Evolutionary conservation across 768 basidiomycete species (phyloP), one percentile per base, ranked within the genome.

Genomic region (Rossbeevera mucosa): DNA sequence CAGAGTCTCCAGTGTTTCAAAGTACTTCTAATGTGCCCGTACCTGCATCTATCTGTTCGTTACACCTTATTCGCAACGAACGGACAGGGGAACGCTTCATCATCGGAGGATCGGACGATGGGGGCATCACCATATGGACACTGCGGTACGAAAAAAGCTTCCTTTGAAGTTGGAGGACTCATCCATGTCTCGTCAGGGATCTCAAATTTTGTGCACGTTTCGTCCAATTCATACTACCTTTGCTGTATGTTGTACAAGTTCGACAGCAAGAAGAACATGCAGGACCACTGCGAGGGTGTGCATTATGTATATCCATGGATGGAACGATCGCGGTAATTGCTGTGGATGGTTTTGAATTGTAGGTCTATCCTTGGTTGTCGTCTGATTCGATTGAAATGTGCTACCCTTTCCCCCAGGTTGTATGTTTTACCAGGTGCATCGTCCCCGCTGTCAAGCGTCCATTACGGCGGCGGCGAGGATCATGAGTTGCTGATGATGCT

Each of bases 301-400:
- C 81, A 3, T 64, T 95, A 11, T 92, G 89, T 60, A 66, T 91
- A 7, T 80, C 92, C 1, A 63, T 72, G 25, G 90, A 92, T 59
- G 91, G 93, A 1, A 91, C 92, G 2, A 80, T 94, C 54, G 91
- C 85, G 0, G 78, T 91, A n/a, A 76, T 97, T 50, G 78, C 74
- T 0, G 67, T 91, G 9, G 85, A 86, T 46, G 83, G 80, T 2
- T 82, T 89, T 59, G 83, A 92, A 48, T 79, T 91, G 94, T 94
- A 63, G 59, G 88, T 69, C 41, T 50, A 20, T 38, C n/a, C n/a
- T 43, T 31, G n/a, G 29, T 8, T 16, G 7, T n/a, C 18, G n/a
- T 43, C 18, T 29, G 28, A 2, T 42, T 26, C 6, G 14, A 7
- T 3, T 44, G 28, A 24, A 40, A 45, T 46, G 25, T n/a, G 57